Evolutionary conservation across 139 green algal genomes (phyloP).

Genomic region (Chlorella sp.): DNA sequence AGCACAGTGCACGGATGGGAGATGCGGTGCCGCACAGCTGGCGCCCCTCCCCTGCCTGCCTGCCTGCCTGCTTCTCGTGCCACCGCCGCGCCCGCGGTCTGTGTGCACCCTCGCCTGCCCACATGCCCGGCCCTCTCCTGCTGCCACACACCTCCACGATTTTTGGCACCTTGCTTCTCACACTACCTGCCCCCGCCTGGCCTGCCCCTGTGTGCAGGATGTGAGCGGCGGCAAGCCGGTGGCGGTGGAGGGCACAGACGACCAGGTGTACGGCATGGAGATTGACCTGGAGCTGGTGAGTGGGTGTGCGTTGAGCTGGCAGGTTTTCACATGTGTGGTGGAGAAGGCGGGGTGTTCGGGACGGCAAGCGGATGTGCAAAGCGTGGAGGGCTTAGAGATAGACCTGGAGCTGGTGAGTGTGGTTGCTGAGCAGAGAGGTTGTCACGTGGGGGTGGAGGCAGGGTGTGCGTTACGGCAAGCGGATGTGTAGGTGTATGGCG

Average conservation of each 20-base stretch:
- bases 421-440: background rate
- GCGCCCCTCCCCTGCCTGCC: no score
- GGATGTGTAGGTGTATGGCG: background rate
- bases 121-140: no score
- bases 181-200: background rate
- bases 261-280: slow-evolving; percentile 90
- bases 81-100: no score
- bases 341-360: no score
- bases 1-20: no score
- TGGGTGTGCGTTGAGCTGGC: background rate
- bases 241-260: slow-evolving; percentile 74
- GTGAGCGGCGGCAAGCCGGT: slow-evolving; percentile 90
- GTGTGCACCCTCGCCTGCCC: no score
- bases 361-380: background rate
- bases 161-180: background rate
- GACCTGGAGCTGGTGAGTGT: no score
- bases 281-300: slow-evolving; percentile 72
- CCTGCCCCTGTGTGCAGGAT: slow-evolving; percentile 67
- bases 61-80: no score
- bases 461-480: background rate
- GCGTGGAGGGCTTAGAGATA: background rate
- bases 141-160: no score
- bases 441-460: background rate
- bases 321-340: background rate
- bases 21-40: no score